A percentile compares a stretch with the other conserved stretches of the same genome.
Evolutionary conservation across 148 eudicot species (phyloP).

Genomic region (Vaccinium vitisidaea): DNA sequence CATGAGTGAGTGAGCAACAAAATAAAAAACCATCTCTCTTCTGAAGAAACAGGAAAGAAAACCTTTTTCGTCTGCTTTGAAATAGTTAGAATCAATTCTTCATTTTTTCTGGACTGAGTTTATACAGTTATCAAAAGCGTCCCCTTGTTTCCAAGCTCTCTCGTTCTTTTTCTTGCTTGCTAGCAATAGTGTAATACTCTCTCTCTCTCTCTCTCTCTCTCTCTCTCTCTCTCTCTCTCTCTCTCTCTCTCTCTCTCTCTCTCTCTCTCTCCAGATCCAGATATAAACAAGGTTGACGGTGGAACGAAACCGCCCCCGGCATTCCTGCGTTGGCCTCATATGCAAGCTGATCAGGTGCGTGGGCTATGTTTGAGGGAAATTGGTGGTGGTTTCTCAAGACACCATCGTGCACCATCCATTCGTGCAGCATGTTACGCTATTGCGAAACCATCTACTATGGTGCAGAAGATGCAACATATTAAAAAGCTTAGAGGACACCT

Average conservation of each 20-base stretch:
- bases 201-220: no score
- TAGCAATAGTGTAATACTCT: not conserved
- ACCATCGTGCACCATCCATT: conserved; percentile 86
- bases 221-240: no score
- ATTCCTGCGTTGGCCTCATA: conserved; percentile 91
- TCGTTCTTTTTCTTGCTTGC: not conserved
- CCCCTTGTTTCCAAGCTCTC: not conserved
- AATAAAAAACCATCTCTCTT: not conserved
- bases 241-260: no score
- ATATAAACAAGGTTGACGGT: conserved; percentile 36
- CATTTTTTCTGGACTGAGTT: not conserved
- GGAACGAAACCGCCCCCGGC: conserved; percentile 45
- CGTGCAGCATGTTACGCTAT: conserved; percentile 92
- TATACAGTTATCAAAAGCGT: not conserved
- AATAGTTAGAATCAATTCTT: not conserved
- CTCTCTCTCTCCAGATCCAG: conserved; percentile 30
- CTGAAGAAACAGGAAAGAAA: not conserved
- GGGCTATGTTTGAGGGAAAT: conserved; percentile 88
- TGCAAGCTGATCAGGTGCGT: conserved; percentile 82
- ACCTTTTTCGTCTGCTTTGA: not conserved
- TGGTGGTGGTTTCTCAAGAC: conserved; percentile 93
- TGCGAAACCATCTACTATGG: conserved; percentile 92
- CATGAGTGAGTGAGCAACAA: conserved; percentile 3
- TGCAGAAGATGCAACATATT: conserved; percentile 89
- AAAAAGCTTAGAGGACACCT: conserved; percentile 83